Evolutionary conservation across 805 yeast species (phyloP).

Genomic region (Vanderwaltozyma verrucispora): DNA sequence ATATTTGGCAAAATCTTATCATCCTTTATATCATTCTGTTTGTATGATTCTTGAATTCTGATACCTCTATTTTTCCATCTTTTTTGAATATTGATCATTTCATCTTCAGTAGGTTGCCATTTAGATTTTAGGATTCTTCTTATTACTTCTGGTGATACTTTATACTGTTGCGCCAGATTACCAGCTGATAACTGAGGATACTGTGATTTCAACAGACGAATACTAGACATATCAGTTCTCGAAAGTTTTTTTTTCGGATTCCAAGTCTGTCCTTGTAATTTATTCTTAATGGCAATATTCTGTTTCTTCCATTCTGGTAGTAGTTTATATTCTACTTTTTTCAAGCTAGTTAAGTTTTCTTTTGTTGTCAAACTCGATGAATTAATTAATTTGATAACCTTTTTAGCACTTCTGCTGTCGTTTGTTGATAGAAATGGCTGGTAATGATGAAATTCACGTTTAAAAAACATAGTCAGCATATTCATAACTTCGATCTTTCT

Average conservation of each 20-base stretch:
- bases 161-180: constrained; percentile 53
- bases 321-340: constrained; percentile 8
- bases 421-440: constrained; percentile 1
- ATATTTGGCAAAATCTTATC: too few species aligned
- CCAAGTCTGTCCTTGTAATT: constrained; percentile 52
- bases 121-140: constrained; percentile 67
- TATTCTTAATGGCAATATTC: constrained; percentile 49
- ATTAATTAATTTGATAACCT: constrained; percentile 12
- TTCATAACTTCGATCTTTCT: not conserved
- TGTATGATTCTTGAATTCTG: constrained; percentile 24
- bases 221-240: constrained; percentile 56
- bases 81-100: constrained; percentile 30
- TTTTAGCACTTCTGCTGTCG: constrained; percentile 3
- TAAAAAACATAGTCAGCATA: not conserved
- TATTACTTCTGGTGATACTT: constrained; percentile 72
- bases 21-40: not conserved
- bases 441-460: not conserved
- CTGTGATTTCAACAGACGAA: constrained; percentile 44
- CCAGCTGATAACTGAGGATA: constrained; percentile 51
- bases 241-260: constrained; percentile 58
- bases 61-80: constrained; percentile 48
- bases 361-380: constrained; percentile 7
- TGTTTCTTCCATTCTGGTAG: constrained; percentile 66
- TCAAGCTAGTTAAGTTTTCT: constrained; percentile 7
- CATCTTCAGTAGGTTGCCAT: constrained; percentile 64